Percentiles rank a stretch among this genome's conserved stretches.
Conservation (phyloP, 139 green algal species). For the Chlamydomonas incerta region DNA sequence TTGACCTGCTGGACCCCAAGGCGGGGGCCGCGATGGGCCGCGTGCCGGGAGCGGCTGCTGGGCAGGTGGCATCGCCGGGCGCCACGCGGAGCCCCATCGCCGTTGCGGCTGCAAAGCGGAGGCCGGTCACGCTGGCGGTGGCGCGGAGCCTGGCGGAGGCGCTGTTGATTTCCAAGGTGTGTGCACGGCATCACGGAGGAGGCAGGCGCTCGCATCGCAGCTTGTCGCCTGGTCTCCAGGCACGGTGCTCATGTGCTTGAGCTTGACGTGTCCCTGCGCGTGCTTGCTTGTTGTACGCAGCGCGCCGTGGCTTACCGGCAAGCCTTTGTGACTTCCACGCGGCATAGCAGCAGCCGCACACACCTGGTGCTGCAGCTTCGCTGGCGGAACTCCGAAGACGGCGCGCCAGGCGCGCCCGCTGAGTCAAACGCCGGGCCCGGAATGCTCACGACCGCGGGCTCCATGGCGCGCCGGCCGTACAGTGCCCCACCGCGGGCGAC, state of each 20-base stretch:
- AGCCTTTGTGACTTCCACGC: slow-evolving; percentile 10
- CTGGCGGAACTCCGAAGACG: slow-evolving; percentile 6
- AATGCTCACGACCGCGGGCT: background rate
- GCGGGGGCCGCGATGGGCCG: too few species aligned
- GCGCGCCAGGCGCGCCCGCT: background rate
- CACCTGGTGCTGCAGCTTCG: slow-evolving; percentile 34
- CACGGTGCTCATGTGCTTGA: too few species aligned
- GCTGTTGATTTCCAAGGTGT: background rate
- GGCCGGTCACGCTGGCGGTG: slow-evolving; percentile 4
- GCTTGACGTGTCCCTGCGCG: too few species aligned
- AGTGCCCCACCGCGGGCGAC: background rate
- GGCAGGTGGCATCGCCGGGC: background rate
- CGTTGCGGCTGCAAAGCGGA: background rate
- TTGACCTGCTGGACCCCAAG: background rate
- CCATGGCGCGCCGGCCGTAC: background rate
- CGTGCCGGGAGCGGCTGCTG: background rate
- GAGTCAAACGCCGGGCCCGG: too few species aligned
- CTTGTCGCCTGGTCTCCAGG: too few species aligned
- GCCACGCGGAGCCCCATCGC: background rate
- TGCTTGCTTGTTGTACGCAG: background rate
- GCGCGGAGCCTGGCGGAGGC: slow-evolving; percentile 21
- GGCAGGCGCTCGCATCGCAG: too few species aligned
- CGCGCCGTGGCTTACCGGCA: slow-evolving; percentile 3
- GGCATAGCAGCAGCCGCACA: slow-evolving; percentile 43
- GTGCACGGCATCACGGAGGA: too few species aligned